phyloP scores from a whole-genome alignment of 2,329 filamentous ascomycete genomes.

The Plenodomus biglobosus region DNA sequence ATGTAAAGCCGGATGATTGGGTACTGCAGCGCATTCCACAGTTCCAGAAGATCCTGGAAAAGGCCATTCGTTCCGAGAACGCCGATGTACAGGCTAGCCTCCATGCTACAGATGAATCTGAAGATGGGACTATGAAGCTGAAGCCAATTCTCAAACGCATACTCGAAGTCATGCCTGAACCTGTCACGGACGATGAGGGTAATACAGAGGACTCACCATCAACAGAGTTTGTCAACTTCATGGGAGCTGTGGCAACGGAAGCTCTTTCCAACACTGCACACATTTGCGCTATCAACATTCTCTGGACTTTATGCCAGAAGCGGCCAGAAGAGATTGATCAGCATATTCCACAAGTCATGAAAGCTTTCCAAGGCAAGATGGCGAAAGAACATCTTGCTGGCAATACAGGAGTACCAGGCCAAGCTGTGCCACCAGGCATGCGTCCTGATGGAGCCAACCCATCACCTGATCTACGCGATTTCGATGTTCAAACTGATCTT shows the following conservation, averaged over 20 bases:
- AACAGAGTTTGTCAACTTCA: slow-evolving; percentile 81
- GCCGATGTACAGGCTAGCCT: slow-evolving; percentile 92
- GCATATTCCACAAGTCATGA: slow-evolving; percentile 87
- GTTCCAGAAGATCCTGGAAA: slow-evolving; percentile 87
- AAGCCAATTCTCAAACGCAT: slow-evolving; percentile 77
- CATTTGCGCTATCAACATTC: slow-evolving; percentile 84
- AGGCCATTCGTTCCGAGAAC: slow-evolving; percentile 83
- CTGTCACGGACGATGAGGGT: slow-evolving; percentile 82
- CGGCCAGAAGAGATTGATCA: slow-evolving; percentile 86
- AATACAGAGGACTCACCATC: slow-evolving; percentile 73
- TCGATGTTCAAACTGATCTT: slow-evolving; percentile 84
- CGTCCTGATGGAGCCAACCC: slow-evolving; percentile 60
- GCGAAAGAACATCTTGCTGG: slow-evolving; percentile 85
- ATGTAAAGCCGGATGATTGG: slow-evolving; percentile 89
- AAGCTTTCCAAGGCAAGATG: slow-evolving; percentile 86
- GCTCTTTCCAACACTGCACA: slow-evolving; percentile 79
- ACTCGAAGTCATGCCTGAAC: slow-evolving; percentile 82
- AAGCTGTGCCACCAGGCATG: slow-evolving; percentile 31
- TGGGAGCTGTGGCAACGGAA: slow-evolving; percentile 86
- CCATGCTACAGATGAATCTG: slow-evolving; percentile 71
- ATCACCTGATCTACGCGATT: slow-evolving; percentile 72
- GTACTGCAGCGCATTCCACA: slow-evolving; percentile 73
- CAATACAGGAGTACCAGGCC: slow-evolving; percentile 52
- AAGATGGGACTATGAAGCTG: slow-evolving; percentile 61
- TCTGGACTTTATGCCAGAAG: slow-evolving; percentile 87